These are phyloP conservation scores for Russula abietina DNA, from an alignment of 768 basidiomycete species.

Conservation along the genomic window DNA sequence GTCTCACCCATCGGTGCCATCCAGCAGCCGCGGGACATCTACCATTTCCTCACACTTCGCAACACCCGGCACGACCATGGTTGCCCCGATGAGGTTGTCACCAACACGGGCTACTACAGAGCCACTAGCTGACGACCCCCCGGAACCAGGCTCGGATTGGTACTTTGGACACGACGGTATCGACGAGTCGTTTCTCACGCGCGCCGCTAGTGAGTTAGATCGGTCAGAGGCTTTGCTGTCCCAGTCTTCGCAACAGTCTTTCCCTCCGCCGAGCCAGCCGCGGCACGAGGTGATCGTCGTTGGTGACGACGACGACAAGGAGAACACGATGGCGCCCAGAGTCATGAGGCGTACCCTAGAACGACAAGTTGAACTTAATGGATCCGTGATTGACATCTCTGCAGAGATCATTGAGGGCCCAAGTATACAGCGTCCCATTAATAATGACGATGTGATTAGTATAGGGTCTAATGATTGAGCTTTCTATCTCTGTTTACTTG, in stretches of 20 bases:
- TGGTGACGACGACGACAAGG: conserved; percentile 51
- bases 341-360: conserved; percentile 42
- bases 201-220: conserved; percentile 34
- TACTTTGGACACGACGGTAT: conserved; percentile 35
- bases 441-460: conserved; percentile 19
- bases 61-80: background rate
- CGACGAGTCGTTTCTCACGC: conserved; percentile 38
- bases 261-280: conserved; percentile 11
- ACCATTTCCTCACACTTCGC: conserved; percentile 10
- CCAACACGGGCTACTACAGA: conserved; percentile 15
- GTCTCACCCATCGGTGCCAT: background rate
- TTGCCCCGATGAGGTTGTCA: conserved; percentile 7
- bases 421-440: background rate
- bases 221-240: conserved; percentile 24
- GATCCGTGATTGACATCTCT: conserved; percentile 52
- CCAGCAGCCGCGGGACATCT: background rate
- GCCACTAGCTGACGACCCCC: conserved; percentile 15
- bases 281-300: conserved; percentile 38
- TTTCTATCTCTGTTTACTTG: background rate
- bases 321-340: conserved; percentile 52
- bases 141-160: conserved; percentile 29
- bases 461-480: conserved; percentile 19
- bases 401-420: conserved; percentile 31
- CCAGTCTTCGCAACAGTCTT: conserved; percentile 13
- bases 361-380: conserved; percentile 15